A percentile compares a stretch with the other conserved stretches of the same genome.
phyloP scores from a whole-genome alignment of 129 eudicot genomes.

The Tagetes patula region DNA sequence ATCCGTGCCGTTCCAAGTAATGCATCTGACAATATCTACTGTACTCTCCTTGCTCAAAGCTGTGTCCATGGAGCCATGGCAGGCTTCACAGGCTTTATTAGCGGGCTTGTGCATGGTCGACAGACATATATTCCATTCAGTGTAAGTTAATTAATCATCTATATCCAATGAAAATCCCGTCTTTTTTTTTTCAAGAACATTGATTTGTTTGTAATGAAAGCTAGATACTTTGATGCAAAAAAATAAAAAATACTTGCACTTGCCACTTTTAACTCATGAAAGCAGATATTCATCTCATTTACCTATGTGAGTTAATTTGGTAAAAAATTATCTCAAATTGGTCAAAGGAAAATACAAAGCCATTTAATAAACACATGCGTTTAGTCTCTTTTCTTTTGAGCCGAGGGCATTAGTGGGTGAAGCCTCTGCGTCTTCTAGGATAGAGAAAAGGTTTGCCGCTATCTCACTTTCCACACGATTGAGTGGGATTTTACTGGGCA shows the following conservation, averaged over 20 bases:
- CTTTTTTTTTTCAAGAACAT: background rate
- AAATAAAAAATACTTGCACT: too few species aligned
- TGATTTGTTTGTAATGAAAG: too few species aligned
- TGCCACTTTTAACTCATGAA: too few species aligned
- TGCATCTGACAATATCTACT: constrained; percentile 86
- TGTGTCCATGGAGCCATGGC: constrained; percentile 97
- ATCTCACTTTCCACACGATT: too few species aligned
- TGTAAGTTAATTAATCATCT: constrained; percentile 40
- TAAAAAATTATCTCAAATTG: background rate
- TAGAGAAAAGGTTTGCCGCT: too few species aligned
- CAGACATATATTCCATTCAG: constrained; percentile 80
- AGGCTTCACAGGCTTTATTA: constrained; percentile 74
- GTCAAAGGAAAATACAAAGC: background rate
- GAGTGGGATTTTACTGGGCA: background rate
- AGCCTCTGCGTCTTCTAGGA: too few species aligned
- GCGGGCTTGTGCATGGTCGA: constrained; percentile 82
- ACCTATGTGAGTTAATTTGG: too few species aligned
- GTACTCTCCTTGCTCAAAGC: constrained; percentile 96
- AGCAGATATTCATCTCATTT: too few species aligned
- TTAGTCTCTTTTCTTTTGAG: background rate
- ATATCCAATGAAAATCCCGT: background rate
- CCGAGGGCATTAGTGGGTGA: too few species aligned
- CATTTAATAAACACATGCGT: background rate
- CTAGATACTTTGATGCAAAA: too few species aligned
- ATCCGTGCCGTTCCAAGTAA: constrained; percentile 91